phyloP scores from a whole-genome alignment of 306 rosid species.

The Ormosia emarginata region DNA sequence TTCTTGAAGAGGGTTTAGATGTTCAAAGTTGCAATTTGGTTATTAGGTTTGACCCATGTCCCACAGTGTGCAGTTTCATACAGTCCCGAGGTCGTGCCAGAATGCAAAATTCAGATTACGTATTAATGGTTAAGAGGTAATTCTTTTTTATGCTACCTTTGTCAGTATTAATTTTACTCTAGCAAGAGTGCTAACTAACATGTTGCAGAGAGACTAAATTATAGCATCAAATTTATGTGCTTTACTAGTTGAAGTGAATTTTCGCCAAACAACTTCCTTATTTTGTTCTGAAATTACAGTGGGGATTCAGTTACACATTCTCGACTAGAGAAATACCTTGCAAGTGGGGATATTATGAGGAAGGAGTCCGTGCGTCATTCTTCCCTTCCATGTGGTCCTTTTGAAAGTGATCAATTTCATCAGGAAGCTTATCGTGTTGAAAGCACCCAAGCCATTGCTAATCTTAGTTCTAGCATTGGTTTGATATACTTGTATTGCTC shows the following conservation, averaged over 20 bases:
- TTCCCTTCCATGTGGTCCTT: constrained; percentile 48
- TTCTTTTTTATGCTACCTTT: neutral
- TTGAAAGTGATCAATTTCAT: constrained; percentile 35
- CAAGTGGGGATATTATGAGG: constrained; percentile 67
- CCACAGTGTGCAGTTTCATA: constrained; percentile 82
- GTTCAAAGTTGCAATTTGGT: constrained; percentile 89
- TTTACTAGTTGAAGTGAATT: neutral
- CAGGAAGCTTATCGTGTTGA: constrained; percentile 56
- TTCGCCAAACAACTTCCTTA: neutral
- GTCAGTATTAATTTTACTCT: neutral
- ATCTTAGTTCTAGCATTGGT: constrained; percentile 63
- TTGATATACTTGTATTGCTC: constrained; percentile 78
- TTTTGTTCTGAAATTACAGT: constrained; percentile 41
- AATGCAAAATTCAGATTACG: constrained; percentile 66
- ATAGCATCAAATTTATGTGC: neutral
- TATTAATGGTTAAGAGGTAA: constrained; percentile 78
- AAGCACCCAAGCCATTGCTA: constrained; percentile 69
- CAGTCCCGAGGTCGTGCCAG: constrained; percentile 97
- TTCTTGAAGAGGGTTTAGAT: constrained; percentile 94
- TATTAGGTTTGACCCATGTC: constrained; percentile 79
- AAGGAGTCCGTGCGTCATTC: constrained; percentile 63
- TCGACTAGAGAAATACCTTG: constrained; percentile 62
- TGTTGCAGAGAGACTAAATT: neutral
- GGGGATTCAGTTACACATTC: constrained; percentile 60
- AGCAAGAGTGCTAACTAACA: neutral